phyloP scores from a whole-genome alignment of 306 rosid species.

The Lithocarpus polystachyus region DNA sequence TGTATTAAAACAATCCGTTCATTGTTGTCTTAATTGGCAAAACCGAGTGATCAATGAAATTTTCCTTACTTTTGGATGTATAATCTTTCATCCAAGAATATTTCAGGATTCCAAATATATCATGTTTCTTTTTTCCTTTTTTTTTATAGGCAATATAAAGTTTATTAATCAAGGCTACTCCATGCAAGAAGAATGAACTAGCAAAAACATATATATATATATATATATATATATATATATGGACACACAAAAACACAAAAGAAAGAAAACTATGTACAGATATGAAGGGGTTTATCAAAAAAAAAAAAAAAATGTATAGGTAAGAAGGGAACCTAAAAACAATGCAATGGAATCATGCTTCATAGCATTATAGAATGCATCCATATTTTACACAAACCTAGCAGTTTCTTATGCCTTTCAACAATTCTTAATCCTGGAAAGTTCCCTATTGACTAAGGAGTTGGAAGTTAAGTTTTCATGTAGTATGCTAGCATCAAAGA shows the following conservation, averaged over 20 bases:
- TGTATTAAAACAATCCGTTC: conserved; percentile 26
- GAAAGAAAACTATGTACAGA: too few relatives aligned
- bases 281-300: too few relatives aligned
- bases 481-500: neutral
- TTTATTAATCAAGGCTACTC: too few relatives aligned
- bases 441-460: neutral
- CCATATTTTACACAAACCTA: neutral
- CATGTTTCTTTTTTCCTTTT: neutral
- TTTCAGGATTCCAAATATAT: neutral
- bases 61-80: neutral
- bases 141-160: too few relatives aligned
- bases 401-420: neutral
- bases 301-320: too few relatives aligned
- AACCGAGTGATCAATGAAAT: neutral
- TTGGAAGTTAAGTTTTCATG: neutral
- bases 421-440: neutral
- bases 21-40: conserved; percentile 24
- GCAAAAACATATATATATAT: too few relatives aligned
- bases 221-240: too few relatives aligned
- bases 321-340: too few relatives aligned
- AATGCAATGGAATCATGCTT: too few relatives aligned
- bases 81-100: neutral
- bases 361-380: neutral
- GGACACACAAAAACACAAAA: too few relatives aligned
- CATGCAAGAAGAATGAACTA: too few relatives aligned